A percentile compares a stretch with the other conserved stretches of the same genome.
phyloP scores from a whole-genome alignment of 2,329 filamentous ascomycete species.

The Parascedosporium putredinis region DNA sequence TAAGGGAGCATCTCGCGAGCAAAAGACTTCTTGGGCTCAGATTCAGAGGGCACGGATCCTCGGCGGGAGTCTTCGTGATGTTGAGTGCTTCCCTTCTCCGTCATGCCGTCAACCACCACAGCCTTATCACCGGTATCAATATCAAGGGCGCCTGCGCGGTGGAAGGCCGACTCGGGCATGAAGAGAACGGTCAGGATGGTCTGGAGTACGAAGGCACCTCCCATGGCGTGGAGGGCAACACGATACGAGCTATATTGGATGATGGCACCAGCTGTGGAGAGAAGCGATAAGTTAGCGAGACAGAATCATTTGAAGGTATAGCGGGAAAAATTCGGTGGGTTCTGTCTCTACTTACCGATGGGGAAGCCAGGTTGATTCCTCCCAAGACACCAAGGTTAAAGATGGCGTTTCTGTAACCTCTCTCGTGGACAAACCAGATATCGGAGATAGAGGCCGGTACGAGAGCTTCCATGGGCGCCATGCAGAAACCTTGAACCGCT shows the following conservation, averaged over 20 bases:
- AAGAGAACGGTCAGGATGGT: slow-evolving; percentile 28
- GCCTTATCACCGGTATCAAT: slow-evolving; percentile 11
- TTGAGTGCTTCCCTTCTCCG: slow-evolving; percentile 13
- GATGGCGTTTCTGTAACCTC: slow-evolving; percentile 27
- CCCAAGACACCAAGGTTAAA: slow-evolving; percentile 30
- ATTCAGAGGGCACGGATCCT: slow-evolving; percentile 11
- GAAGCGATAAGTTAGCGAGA: too few species aligned
- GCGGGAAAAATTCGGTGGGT: too few species aligned
- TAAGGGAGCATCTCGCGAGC: slow-evolving; percentile 22
- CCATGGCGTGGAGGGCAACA: slow-evolving; percentile 26
- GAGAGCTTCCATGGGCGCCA: slow-evolving; percentile 28
- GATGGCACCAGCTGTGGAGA: slow-evolving; percentile 23
- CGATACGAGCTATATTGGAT: slow-evolving; percentile 25
- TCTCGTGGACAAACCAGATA: slow-evolving; percentile 32
- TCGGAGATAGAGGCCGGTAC: slow-evolving; percentile 29
- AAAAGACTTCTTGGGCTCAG: slow-evolving; percentile 17
- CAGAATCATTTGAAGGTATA: too few species aligned
- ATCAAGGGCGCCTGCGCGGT: slow-evolving; percentile 15
- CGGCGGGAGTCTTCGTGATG: background rate
- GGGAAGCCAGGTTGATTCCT: slow-evolving; percentile 28
- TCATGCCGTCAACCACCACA: slow-evolving; percentile 7
- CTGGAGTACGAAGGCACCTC: slow-evolving; percentile 26
- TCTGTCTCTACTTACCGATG: slow-evolving; percentile 21
- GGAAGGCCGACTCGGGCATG: slow-evolving; percentile 30
- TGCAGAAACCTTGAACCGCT: slow-evolving; percentile 24